Conservation (phyloP, 2,329 filamentous ascomycete genomes). For the Ceratocystis papillata region DNA sequence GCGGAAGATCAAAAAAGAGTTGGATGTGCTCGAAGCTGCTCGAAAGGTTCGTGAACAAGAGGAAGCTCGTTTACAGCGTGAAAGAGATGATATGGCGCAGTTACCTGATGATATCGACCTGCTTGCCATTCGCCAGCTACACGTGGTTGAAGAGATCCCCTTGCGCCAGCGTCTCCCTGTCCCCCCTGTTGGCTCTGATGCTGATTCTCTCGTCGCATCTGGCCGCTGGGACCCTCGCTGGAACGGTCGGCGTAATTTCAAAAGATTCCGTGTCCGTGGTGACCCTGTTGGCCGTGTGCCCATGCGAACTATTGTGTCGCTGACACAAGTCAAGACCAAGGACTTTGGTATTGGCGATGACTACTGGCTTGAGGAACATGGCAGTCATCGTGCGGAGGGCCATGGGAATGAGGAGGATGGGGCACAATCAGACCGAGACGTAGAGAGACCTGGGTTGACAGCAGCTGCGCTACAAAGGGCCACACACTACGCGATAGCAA, state of each 20-base stretch:
- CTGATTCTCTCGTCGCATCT: constrained; percentile 43
- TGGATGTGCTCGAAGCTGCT: constrained; percentile 59
- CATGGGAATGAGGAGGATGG: constrained; percentile 25
- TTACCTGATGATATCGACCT: constrained; percentile 57
- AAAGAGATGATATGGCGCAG: constrained; percentile 44
- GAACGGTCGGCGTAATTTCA: constrained; percentile 96
- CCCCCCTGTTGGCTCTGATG: constrained; percentile 21
- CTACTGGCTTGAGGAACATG: constrained; percentile 56
- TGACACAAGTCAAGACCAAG: constrained; percentile 61
- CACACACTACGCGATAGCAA: not conserved
- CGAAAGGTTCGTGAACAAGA: constrained; percentile 52
- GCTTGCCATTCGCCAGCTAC: constrained; percentile 59
- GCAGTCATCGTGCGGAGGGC: constrained; percentile 25
- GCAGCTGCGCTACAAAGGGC: not conserved
- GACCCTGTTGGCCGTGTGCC: constrained; percentile 36
- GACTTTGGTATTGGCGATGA: constrained; percentile 64
- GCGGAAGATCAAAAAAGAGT: constrained; percentile 47
- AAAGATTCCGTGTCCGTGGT: constrained; percentile 62
- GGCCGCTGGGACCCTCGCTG: constrained; percentile 74
- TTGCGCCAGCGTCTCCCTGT: constrained; percentile 37
- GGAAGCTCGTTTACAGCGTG: constrained; percentile 49
- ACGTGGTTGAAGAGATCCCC: constrained; percentile 66
- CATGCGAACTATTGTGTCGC: constrained; percentile 51
- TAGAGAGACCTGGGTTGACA: no score
- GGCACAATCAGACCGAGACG: not conserved